phyloP scores from a whole-genome alignment of 2,329 filamentous ascomycete species.

The Venturia carpophila region DNA sequence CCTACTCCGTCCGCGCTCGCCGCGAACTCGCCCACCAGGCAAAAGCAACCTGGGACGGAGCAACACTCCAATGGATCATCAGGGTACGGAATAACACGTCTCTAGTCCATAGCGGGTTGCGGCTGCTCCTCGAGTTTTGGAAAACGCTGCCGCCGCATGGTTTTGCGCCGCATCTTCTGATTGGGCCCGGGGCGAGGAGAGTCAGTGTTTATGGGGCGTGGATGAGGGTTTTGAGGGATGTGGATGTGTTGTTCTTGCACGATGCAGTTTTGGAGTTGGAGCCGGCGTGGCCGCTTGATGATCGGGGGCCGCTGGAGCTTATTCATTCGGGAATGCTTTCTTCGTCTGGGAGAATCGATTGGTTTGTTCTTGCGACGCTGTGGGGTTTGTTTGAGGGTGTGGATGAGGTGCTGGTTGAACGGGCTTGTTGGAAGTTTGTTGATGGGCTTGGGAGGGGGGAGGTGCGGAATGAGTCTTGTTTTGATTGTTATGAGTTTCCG shows the following conservation, averaged over 20 bases:
- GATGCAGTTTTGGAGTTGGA: not conserved
- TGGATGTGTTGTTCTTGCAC: not conserved
- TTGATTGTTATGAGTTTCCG: conserved; percentile 3
- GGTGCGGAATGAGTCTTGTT: not conserved
- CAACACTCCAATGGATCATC: not conserved
- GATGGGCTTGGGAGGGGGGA: not conserved
- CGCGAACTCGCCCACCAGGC: not conserved
- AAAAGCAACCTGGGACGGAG: not conserved
- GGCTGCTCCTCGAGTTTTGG: not conserved
- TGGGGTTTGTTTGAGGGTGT: not conserved
- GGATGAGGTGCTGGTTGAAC: not conserved
- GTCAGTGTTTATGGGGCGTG: not conserved
- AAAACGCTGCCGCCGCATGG: not conserved
- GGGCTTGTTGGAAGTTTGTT: not conserved
- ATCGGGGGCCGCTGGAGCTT: not conserved
- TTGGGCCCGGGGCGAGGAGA: not conserved
- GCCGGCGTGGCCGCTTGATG: not conserved
- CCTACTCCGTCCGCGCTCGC: not conserved
- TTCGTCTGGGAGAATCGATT: not conserved
- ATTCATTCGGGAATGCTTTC: not conserved
- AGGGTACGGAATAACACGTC: not conserved
- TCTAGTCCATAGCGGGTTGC: not conserved
- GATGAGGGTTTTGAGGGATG: not conserved
- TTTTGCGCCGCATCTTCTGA: not conserved
- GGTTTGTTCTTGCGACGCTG: not conserved